Conservation (phyloP, 805 yeast genomes). For the Phaffomyces opuntiae region DNA sequence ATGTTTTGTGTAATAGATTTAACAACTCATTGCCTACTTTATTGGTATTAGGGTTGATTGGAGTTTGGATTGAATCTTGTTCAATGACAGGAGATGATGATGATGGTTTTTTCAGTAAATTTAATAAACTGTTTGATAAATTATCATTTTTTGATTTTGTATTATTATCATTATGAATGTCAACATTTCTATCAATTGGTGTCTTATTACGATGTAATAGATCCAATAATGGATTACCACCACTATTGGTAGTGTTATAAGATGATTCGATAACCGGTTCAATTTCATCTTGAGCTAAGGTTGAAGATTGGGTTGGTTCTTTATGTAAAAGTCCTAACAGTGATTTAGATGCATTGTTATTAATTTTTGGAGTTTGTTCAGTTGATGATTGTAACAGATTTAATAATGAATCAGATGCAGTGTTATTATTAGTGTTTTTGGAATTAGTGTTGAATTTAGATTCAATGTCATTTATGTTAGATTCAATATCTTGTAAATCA, state of each 20-base stretch:
- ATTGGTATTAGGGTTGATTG: too few species aligned
- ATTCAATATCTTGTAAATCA: neutral
- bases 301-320: neutral
- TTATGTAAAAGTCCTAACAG: conserved; percentile 1
- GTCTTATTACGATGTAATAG: neutral
- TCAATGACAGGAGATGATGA: neutral
- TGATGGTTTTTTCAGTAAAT: conserved; percentile 3
- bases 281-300: neutral
- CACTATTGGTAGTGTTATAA: too few species aligned
- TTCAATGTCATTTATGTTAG: conserved; percentile 6
- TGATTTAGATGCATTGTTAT: conserved; percentile 3
- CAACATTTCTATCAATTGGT: neutral
- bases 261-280: neutral
- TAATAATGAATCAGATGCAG: neutral
- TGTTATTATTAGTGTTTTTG: neutral
- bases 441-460: neutral
- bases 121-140: conserved; percentile 1
- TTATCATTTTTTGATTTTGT: neutral
- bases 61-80: too few species aligned
- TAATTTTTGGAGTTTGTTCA: neutral
- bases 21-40: conserved; percentile 1
- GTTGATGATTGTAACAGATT: neutral
- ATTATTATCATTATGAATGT: too few species aligned
- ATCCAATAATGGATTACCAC: conserved; percentile 1
- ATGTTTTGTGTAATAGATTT: conserved; percentile 6